Percentiles rank a stretch among this genome's conserved stretches.
Evolutionary conservation across 306 rosid species (phyloP).

Genomic region (Lathyrus sativus): DNA sequence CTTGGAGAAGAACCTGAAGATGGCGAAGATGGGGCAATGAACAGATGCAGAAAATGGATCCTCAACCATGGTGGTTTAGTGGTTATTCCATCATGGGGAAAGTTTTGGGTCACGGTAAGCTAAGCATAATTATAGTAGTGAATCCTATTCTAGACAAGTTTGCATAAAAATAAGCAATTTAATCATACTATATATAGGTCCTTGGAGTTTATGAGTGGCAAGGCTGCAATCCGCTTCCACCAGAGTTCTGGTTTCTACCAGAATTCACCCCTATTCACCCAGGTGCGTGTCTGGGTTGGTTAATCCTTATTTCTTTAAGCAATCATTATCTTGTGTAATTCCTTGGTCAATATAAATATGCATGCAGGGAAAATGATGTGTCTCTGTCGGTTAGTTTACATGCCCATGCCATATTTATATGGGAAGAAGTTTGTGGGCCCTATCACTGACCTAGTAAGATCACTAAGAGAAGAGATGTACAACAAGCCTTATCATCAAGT

Average conservation of each 20-base stretch:
- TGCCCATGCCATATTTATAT: slow-evolving; percentile 76
- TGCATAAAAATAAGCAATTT: background rate
- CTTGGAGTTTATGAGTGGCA: slow-evolving; percentile 74
- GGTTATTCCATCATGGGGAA: slow-evolving; percentile 77
- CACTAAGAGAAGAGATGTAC: slow-evolving; percentile 52
- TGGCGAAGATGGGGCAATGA: slow-evolving; percentile 43
- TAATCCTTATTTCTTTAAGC: background rate
- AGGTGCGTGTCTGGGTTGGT: slow-evolving; percentile 35
- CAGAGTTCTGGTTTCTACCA: slow-evolving; percentile 77
- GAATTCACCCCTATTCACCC: slow-evolving; percentile 57
- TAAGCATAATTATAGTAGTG: background rate
- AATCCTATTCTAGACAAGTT: background rate
- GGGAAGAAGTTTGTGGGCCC: slow-evolving; percentile 72
- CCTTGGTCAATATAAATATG: background rate
- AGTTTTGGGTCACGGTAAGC: slow-evolving; percentile 63
- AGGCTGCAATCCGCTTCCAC: slow-evolving; percentile 77
- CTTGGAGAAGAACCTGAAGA: slow-evolving; percentile 57
- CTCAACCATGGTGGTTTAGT: slow-evolving; percentile 62
- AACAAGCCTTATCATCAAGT: slow-evolving; percentile 48
- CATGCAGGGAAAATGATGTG: slow-evolving; percentile 65
- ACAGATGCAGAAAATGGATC: slow-evolving; percentile 61
- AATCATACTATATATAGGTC: slow-evolving; percentile 34
- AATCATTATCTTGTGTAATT: background rate
- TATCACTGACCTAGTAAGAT: slow-evolving; percentile 45
- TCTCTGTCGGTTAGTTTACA: slow-evolving; percentile 69